Conservation (phyloP, 1,139 yeast species). For the Yamadazyma jaroonii region DNA sequence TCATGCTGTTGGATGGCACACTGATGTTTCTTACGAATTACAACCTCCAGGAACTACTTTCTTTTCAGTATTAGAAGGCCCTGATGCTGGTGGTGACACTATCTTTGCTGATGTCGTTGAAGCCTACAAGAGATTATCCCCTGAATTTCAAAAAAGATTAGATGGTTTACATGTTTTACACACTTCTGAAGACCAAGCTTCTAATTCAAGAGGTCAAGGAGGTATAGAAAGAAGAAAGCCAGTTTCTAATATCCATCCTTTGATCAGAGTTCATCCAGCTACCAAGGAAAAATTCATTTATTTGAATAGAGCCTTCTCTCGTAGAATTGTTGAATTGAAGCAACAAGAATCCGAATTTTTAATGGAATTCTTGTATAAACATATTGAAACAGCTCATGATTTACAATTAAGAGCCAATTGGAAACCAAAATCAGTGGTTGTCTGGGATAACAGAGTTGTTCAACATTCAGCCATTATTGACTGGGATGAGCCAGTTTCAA, state of each 20-base stretch:
- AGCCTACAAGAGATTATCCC: constrained; percentile 63
- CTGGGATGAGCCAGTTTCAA: constrained; percentile 50
- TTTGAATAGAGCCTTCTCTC: constrained; percentile 60
- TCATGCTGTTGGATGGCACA: constrained; percentile 52
- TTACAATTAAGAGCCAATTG: constrained; percentile 40
- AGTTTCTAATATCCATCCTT: constrained; percentile 59
- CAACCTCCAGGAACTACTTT: constrained; percentile 68
- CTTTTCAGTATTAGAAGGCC: constrained; percentile 57
- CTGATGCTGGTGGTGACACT: constrained; percentile 70
- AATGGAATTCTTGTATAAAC: constrained; percentile 49
- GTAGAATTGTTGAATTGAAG: constrained; percentile 63
- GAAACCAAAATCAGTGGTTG: constrained; percentile 55
- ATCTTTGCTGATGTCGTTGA: constrained; percentile 59
- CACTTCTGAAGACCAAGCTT: constrained; percentile 69
- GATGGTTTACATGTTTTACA: constrained; percentile 59
- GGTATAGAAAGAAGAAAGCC: constrained; percentile 64
- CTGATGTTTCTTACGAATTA: constrained; percentile 64
- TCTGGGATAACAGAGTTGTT: constrained; percentile 71
- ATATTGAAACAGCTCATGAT: constrained; percentile 43
- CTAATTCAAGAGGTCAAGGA: constrained; percentile 49
- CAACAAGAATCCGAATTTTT: constrained; percentile 60
- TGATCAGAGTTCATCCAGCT: constrained; percentile 69
- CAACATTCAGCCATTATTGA: constrained; percentile 64
- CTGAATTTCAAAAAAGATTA: constrained; percentile 52
- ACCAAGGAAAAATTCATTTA: constrained; percentile 59